Conservation (phyloP, 805 yeast genomes). For the Ogataea wickerhamii region DNA sequence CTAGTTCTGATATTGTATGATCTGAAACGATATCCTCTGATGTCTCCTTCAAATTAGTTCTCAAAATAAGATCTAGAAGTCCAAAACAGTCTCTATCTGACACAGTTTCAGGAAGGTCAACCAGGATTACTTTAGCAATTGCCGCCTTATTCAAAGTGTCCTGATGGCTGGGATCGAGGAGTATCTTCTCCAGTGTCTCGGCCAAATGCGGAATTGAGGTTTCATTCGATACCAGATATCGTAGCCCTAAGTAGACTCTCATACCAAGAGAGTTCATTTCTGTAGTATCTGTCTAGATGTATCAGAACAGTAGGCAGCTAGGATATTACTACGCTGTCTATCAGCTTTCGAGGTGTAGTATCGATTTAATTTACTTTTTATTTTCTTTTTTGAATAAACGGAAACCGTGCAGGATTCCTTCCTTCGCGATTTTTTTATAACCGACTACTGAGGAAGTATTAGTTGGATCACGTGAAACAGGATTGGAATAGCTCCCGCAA, state of each 20-base stretch:
- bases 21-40: too few species aligned
- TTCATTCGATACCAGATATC: constrained; percentile 1
- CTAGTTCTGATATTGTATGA: neutral
- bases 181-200: neutral
- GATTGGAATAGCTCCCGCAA: too few species aligned
- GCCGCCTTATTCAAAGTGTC: neutral
- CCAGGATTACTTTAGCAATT: constrained; percentile 4
- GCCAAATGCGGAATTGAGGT: neutral
- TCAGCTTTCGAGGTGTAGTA: too few species aligned
- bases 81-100: constrained; percentile 1
- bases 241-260: neutral
- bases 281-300: too few species aligned
- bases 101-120: constrained; percentile 8
- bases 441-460: too few species aligned
- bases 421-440: too few species aligned
- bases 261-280: neutral
- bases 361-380: too few species aligned
- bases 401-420: too few species aligned
- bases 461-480: too few species aligned
- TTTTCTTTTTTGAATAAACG: too few species aligned
- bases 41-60: neutral
- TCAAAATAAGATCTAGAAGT: neutral
- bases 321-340: too few species aligned
- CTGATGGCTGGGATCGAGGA: neutral
- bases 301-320: too few species aligned